Evolutionary conservation across 1,284 basidiomycete species (phyloP).

Genomic region (Pseudozyma pruni): DNA sequence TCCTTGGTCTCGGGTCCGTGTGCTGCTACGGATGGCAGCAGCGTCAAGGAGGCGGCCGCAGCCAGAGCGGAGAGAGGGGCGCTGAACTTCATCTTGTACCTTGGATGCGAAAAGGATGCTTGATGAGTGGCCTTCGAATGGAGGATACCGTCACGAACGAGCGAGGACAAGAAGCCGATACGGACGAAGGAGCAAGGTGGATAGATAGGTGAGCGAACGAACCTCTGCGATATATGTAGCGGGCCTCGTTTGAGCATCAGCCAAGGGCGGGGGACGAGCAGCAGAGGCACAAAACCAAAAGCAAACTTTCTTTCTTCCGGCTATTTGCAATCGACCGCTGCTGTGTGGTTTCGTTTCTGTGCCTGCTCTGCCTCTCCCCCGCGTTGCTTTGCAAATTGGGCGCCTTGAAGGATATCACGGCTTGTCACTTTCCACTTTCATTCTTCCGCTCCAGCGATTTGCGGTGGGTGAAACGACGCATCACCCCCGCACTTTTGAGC

Average conservation of each 20-base stretch:
- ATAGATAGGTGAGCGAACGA: no score
- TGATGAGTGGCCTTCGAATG: slow-evolving; percentile 1
- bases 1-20: slow-evolving; percentile 64
- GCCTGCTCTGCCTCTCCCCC: no score
- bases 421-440: background rate
- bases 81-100: slow-evolving; percentile 38
- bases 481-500: no score
- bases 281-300: slow-evolving; percentile 1
- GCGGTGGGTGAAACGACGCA: background rate
- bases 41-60: slow-evolving; percentile 30
- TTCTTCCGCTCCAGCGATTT: slow-evolving; percentile 4
- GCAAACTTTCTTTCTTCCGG: slow-evolving; percentile 45
- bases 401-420: slow-evolving; percentile 23
- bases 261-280: slow-evolving; percentile 6
- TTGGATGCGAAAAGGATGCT: background rate
- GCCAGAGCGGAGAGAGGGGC: slow-evolving; percentile 32
- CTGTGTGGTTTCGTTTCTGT: background rate
- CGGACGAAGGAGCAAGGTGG: background rate
- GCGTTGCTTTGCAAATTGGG: no score
- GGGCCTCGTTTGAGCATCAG: background rate
- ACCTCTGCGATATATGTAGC: background rate
- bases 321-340: slow-evolving; percentile 21
- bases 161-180: slow-evolving; percentile 1
- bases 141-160: slow-evolving; percentile 1
- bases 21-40: slow-evolving; percentile 47